These are phyloP conservation scores for Podaxis sp. DNA, from an alignment of 768 basidiomycete species.

Conservation along the genomic window DNA sequence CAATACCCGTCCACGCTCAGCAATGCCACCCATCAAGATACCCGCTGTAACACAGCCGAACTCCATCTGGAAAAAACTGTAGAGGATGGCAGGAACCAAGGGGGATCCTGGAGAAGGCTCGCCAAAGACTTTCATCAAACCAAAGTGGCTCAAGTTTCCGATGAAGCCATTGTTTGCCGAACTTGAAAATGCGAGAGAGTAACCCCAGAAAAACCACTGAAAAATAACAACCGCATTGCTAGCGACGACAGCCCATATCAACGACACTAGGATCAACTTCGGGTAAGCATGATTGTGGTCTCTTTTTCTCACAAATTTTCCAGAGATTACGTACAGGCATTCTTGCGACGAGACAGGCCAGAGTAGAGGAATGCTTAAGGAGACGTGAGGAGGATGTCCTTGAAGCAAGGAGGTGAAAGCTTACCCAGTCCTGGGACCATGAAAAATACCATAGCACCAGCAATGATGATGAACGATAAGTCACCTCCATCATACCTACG, in stretches of 20 bases:
- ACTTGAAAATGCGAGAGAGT: conserved; percentile 80
- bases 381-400: conserved; percentile 1
- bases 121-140: conserved; percentile 67
- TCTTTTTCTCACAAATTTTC: neutral
- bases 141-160: conserved; percentile 79
- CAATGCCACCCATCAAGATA: conserved; percentile 77
- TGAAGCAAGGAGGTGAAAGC: conserved; percentile 8
- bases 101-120: conserved; percentile 78
- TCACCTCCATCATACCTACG: conserved; percentile 70
- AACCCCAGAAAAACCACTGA: conserved; percentile 74
- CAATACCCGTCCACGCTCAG: conserved; percentile 82
- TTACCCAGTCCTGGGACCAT: conserved; percentile 77
- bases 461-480: conserved; percentile 66
- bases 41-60: conserved; percentile 81
- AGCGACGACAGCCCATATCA: conserved; percentile 76
- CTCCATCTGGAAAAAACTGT: conserved; percentile 87
- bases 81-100: conserved; percentile 79
- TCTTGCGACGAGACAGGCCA: conserved; percentile 68
- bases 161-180: conserved; percentile 75
- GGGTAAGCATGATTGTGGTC: neutral
- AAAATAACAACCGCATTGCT: conserved; percentile 76
- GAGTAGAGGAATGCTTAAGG: conserved; percentile 68
- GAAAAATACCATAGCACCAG: conserved; percentile 70
- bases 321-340: conserved; percentile 41
- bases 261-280: conserved; percentile 42